phyloP scores from a whole-genome alignment of 805 yeast genomes.

The Torulaspora maleeae region DNA sequence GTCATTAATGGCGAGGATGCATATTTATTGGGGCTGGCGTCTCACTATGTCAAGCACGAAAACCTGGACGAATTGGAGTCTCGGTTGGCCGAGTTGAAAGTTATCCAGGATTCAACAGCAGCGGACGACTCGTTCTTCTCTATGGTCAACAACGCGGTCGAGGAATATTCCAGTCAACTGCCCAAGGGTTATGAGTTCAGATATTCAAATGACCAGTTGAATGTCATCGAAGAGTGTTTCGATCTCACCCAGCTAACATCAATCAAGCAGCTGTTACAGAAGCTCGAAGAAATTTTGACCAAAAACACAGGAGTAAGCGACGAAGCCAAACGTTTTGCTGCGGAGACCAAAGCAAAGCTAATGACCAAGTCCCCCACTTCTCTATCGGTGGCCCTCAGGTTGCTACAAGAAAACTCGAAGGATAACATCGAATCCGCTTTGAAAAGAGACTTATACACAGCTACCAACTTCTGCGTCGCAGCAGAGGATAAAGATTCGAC shows the following conservation, averaged over 20 bases:
- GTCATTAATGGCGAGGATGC: conserved; percentile 72
- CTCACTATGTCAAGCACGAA: conserved; percentile 76
- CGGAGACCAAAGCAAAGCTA: conserved; percentile 50
- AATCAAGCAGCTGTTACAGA: conserved; percentile 49
- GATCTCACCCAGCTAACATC: conserved; percentile 40
- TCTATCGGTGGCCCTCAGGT: conserved; percentile 62
- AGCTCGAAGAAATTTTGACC: conserved; percentile 47
- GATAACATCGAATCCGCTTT: conserved; percentile 62
- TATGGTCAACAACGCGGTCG: conserved; percentile 66
- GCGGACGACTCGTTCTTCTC: conserved; percentile 33
- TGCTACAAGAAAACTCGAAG: conserved; percentile 56
- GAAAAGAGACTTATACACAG: conserved; percentile 67
- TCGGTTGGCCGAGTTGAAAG: conserved; percentile 59
- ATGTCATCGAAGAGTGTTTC: conserved; percentile 67
- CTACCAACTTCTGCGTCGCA: conserved; percentile 65
- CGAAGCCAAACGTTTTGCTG: conserved; percentile 64
- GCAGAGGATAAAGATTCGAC: conserved; percentile 27
- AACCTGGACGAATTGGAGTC: conserved; percentile 57
- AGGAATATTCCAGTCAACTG: conserved; percentile 68
- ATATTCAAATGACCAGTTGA: conserved; percentile 50
- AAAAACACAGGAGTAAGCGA: conserved; percentile 45
- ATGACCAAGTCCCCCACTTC: conserved; percentile 72
- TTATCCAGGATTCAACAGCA: conserved; percentile 15
- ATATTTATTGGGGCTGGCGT: conserved; percentile 79
- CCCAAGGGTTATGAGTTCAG: conserved; percentile 61